A percentile compares a stretch with the other conserved stretches of the same genome.
These are phyloP conservation scores for Leccinum ponderosum DNA, from an alignment of 1,284 basidiomycete genomes.

Conservation along the genomic window DNA sequence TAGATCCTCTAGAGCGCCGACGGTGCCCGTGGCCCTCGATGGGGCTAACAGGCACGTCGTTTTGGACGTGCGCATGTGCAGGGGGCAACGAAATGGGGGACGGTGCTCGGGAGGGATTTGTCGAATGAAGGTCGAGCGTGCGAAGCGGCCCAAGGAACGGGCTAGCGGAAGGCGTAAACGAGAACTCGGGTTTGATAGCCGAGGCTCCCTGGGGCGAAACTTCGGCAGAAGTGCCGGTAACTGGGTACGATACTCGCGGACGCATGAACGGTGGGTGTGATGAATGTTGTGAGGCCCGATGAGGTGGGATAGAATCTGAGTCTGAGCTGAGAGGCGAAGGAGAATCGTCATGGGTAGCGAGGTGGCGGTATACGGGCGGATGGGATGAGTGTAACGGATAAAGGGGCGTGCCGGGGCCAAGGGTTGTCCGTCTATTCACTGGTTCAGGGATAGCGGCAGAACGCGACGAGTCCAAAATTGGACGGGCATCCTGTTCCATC, in stretches of 20 bases:
- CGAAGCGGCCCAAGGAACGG: constrained; percentile 85
- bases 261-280: constrained; percentile 25
- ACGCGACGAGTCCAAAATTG: constrained; percentile 19
- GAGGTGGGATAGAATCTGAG: constrained; percentile 51
- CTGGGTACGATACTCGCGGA: constrained; percentile 24
- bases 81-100: constrained; percentile 67
- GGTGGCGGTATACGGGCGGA: constrained; percentile 37
- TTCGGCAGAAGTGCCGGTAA: constrained; percentile 19
- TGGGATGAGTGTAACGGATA: constrained; percentile 40
- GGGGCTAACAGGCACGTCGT: constrained; percentile 33
- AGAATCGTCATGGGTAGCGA: constrained; percentile 51
- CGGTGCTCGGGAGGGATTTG: constrained; percentile 63
- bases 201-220: constrained; percentile 28
- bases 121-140: constrained; percentile 69
- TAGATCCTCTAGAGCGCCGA: constrained; percentile 30
- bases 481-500: constrained; percentile 30
- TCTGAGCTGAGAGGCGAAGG: constrained; percentile 71
- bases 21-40: constrained; percentile 32
- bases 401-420: constrained; percentile 36
- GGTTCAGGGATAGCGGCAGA: constrained; percentile 25
- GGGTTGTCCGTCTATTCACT: constrained; percentile 24
- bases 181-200: constrained; percentile 35
- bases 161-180: constrained; percentile 67
- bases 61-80: constrained; percentile 32
- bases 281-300: constrained; percentile 29